Evolutionary conservation across 306 rosid genomes (phyloP).

Genomic region (Quercus gilva): DNA sequence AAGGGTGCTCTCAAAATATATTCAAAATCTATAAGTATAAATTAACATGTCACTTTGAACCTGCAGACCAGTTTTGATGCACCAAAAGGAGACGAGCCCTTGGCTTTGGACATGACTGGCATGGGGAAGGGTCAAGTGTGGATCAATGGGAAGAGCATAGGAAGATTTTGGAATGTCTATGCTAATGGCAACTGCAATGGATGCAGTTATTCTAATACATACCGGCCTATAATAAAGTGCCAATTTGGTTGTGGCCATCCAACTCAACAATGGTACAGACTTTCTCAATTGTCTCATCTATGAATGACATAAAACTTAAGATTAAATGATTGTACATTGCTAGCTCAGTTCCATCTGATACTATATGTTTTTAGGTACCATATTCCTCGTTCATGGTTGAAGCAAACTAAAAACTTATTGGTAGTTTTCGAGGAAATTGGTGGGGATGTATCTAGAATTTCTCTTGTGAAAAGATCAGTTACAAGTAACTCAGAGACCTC

Average conservation of each 20-base stretch:
- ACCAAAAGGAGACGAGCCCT: constrained; percentile 68
- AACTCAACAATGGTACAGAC: constrained; percentile 73
- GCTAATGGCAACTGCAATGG: constrained; percentile 57
- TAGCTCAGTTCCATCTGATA: not conserved
- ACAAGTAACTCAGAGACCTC: constrained; percentile 25
- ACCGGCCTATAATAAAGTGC: constrained; percentile 57
- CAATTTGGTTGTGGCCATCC: constrained; percentile 57
- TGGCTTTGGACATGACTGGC: constrained; percentile 78
- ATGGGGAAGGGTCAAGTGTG: constrained; percentile 91
- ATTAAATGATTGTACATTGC: not conserved
- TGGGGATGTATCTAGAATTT: constrained; percentile 55
- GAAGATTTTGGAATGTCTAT: constrained; percentile 78
- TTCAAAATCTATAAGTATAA: not conserved
- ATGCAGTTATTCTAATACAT: constrained; percentile 65
- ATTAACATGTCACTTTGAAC: constrained; percentile 16
- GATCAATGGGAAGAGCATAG: constrained; percentile 81
- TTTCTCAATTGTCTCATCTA: not conserved
- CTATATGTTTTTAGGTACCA: constrained; percentile 66
- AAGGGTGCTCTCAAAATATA: not conserved
- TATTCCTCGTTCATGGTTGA: constrained; percentile 81
- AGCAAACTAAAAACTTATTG: constrained; percentile 54
- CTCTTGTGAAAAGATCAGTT: constrained; percentile 59
- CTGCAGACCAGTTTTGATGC: constrained; percentile 53
- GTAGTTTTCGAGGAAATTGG: constrained; percentile 78
- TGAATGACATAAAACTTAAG: not conserved